Conservation (phyloP, 1,284 basidiomycete genomes). For the Irpex sp. region DNA sequence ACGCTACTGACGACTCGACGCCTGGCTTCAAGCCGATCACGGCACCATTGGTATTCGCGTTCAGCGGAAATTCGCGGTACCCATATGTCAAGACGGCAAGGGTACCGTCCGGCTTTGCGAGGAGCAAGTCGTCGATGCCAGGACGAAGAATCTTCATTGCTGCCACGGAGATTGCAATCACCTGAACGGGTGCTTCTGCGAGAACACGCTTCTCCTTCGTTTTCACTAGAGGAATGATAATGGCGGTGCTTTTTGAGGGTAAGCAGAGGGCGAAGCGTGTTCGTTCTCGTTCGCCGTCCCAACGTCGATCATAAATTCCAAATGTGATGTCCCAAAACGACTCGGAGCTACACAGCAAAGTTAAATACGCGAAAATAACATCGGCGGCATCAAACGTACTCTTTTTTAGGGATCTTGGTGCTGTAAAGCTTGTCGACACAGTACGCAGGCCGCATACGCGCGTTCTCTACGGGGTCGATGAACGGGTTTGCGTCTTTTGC, state of each 20-base stretch:
- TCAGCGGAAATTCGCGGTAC: constrained; percentile 39
- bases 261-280: constrained; percentile 56
- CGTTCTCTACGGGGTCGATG: constrained; percentile 29
- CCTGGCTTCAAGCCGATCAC: constrained; percentile 19
- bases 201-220: constrained; percentile 37
- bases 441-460: constrained; percentile 59
- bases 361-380: background rate
- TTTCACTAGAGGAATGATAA: constrained; percentile 42
- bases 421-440: constrained; percentile 61
- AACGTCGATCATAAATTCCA: constrained; percentile 61
- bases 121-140: constrained; percentile 61
- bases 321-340: constrained; percentile 44
- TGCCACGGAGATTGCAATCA: constrained; percentile 47
- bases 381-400: constrained; percentile 39
- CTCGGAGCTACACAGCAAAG: constrained; percentile 26
- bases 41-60: constrained; percentile 10
- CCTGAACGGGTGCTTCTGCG: constrained; percentile 33
- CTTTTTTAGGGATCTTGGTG: constrained; percentile 39
- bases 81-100: constrained; percentile 60
- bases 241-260: constrained; percentile 39
- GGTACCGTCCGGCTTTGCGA: constrained; percentile 48
- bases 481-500: background rate
- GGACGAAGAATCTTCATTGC: constrained; percentile 59
- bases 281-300: constrained; percentile 45
- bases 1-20: constrained; percentile 21